Evolutionary conservation across 345 rosid genomes (phyloP).

Genomic region (Corymbia maculata): DNA sequence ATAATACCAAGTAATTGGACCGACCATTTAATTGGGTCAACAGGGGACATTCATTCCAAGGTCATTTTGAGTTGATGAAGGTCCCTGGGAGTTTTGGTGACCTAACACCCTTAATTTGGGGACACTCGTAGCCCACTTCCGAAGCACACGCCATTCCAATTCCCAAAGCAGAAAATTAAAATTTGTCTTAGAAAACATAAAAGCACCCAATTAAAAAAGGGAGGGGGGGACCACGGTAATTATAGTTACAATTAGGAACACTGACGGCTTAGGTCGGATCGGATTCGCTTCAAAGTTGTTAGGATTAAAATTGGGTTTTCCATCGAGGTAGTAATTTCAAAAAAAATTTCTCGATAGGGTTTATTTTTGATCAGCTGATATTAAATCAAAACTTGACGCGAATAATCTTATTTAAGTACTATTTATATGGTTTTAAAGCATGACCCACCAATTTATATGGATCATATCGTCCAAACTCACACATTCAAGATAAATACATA

Average conservation of each 20-base stretch:
- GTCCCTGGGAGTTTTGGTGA: not conserved
- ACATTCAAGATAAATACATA: not conserved
- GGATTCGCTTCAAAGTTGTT: not conserved
- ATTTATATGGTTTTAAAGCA: accelerated
- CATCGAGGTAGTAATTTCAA: not conserved
- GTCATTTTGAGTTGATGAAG: not conserved
- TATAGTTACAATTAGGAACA: not conserved
- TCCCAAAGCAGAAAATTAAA: not conserved
- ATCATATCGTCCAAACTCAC: not conserved
- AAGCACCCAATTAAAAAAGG: not conserved
- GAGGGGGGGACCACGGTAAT: not conserved
- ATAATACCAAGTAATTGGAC: not conserved
- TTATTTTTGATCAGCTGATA: accelerated
- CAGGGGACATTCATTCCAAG: not conserved
- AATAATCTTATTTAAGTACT: not conserved
- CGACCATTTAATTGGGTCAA: not conserved
- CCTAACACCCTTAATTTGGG: not conserved
- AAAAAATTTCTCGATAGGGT: accelerated
- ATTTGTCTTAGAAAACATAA: not conserved
- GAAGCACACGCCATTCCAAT: not conserved
- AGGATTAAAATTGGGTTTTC: not conserved
- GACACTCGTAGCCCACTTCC: not conserved
- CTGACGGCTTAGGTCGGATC: accelerated
- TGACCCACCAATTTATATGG: not conserved
- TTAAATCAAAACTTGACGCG: not conserved